phyloP scores from a whole-genome alignment of 495 filamentous ascomycete genomes.

The Penicillium riverlandense region DNA sequence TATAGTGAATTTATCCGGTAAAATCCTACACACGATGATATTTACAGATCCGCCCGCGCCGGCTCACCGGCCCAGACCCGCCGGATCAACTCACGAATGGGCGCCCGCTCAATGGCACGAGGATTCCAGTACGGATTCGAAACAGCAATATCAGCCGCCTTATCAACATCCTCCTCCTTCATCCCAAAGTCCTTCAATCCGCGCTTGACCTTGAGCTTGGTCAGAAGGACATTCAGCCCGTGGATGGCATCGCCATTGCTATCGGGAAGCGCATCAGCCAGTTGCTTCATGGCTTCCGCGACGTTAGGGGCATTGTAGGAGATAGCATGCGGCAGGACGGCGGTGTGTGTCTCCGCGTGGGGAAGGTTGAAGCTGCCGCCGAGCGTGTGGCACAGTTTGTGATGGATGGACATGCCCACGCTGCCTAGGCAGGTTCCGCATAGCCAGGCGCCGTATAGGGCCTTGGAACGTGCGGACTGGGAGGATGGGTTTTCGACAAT shows the following conservation, averaged over 20 bases:
- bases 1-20: too few relatives aligned
- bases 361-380: slow-evolving; percentile 64
- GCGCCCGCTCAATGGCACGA: slow-evolving; percentile 45
- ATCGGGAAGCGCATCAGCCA: slow-evolving; percentile 51
- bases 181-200: slow-evolving; percentile 54
- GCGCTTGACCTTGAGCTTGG: slow-evolving; percentile 50
- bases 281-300: slow-evolving; percentile 49
- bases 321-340: slow-evolving; percentile 59
- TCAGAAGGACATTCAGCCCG: slow-evolving; percentile 54
- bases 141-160: slow-evolving; percentile 57
- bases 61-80: slow-evolving; percentile 63
- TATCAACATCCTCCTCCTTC: slow-evolving; percentile 61
- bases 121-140: slow-evolving; percentile 62
- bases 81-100: slow-evolving; percentile 56
- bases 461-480: slow-evolving; percentile 44
- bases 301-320: slow-evolving; percentile 61
- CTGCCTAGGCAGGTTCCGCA: slow-evolving; percentile 56
- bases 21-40: not conserved
- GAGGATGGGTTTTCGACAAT: slow-evolving; percentile 45
- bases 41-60: slow-evolving; percentile 50
- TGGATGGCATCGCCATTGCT: slow-evolving; percentile 53
- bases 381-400: slow-evolving; percentile 64
- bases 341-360: slow-evolving; percentile 64
- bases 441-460: slow-evolving; percentile 62
- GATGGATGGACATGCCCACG: slow-evolving; percentile 65